phyloP scores from a whole-genome alignment of 73 alveolate species.

The Paramecium primaurelia region DNA sequence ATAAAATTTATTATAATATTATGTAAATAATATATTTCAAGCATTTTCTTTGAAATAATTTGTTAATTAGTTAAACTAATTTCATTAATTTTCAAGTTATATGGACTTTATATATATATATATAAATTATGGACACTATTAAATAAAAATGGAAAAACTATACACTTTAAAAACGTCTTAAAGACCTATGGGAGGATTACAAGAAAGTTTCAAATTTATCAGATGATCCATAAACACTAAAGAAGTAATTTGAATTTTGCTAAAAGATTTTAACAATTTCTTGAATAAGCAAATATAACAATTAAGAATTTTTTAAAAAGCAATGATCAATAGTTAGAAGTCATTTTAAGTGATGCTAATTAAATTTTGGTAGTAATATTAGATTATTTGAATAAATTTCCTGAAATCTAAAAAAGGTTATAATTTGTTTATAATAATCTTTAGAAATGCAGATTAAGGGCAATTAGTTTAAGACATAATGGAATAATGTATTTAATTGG shows the following conservation, averaged over 20 bases:
- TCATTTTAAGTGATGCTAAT: not conserved
- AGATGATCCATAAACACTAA: not conserved
- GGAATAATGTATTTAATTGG: slow-evolving; percentile 35
- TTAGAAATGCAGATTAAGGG: slow-evolving; percentile 25
- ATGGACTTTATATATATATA: not conserved
- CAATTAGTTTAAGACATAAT: slow-evolving; percentile 13
- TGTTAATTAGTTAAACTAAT: not conserved
- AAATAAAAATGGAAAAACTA: slow-evolving; percentile 39
- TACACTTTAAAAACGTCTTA: not conserved
- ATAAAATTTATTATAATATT: not conserved
- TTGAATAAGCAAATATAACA: slow-evolving; percentile 7
- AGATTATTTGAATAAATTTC: slow-evolving; percentile 21
- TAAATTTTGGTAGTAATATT: not conserved
- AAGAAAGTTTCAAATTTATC: not conserved
- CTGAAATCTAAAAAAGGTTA: slow-evolving; percentile 4
- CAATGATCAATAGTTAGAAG: not conserved
- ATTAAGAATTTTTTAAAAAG: not conserved
- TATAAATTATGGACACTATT: slow-evolving; percentile 22
- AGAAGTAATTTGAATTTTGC: not conserved
- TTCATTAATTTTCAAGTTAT: not conserved
- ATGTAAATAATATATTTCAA: not conserved
- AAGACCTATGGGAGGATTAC: slow-evolving; percentile 22
- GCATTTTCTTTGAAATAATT: not conserved
- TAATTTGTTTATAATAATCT: not conserved
- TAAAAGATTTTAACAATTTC: not conserved